Evolutionary conservation across 495 filamentous ascomycete genomes (phyloP).

Genomic region (Cercophora scortea): DNA sequence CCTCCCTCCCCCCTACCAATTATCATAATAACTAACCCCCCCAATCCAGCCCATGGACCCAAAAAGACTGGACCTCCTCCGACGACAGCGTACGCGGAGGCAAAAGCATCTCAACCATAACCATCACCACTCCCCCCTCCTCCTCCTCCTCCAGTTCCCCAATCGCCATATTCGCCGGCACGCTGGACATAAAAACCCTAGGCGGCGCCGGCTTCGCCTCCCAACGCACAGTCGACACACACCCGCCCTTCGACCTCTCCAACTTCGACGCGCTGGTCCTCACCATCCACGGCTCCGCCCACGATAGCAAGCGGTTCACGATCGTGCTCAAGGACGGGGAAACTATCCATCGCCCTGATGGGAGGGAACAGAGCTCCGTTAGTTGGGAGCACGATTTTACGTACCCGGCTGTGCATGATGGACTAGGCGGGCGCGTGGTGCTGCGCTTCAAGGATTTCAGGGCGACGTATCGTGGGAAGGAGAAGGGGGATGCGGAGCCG

Average conservation of each 20-base stretch:
- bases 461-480: constrained; percentile 64
- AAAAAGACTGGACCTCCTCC: constrained; percentile 53
- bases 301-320: constrained; percentile 54
- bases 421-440: constrained; percentile 25
- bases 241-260: constrained; percentile 47
- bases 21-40: too few species aligned
- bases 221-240: constrained; percentile 53
- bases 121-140: not conserved
- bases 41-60: constrained; percentile 49
- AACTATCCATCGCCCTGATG: constrained; percentile 46
- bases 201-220: constrained; percentile 79
- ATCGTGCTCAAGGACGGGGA: constrained; percentile 64
- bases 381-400: constrained; percentile 50
- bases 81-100: constrained; percentile 74
- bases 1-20: too few species aligned
- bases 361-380: constrained; percentile 53
- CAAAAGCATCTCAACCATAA: constrained; percentile 31
- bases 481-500: constrained; percentile 44
- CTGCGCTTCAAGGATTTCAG: constrained; percentile 55
- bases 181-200: constrained; percentile 64
- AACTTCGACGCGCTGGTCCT: constrained; percentile 43
- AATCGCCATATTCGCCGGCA: constrained; percentile 52
- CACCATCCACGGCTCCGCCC: constrained; percentile 10
- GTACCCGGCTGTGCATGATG: not conserved
- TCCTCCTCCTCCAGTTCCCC: too few species aligned